phyloP scores from a whole-genome alignment of 768 basidiomycete genomes.

The Asterophora lycoperdoides region DNA sequence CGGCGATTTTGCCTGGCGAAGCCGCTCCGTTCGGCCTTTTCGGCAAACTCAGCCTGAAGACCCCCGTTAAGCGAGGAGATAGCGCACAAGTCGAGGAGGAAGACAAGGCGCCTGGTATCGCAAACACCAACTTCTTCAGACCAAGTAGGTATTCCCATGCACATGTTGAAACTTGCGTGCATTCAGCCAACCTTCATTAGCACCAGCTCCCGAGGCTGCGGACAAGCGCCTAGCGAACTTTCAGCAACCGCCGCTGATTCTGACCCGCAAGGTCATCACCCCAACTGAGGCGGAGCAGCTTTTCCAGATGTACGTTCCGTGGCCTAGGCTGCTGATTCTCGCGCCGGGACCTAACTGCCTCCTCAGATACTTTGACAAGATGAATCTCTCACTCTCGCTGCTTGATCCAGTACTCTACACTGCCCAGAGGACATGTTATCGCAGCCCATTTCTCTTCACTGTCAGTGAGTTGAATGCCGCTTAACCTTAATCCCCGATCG shows the following conservation, averaged over 20 bases:
- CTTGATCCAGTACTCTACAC: constrained; percentile 84
- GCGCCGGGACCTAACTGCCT: constrained; percentile 1
- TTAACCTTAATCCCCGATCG: background rate
- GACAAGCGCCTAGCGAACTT: constrained; percentile 33
- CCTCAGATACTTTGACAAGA: constrained; percentile 66
- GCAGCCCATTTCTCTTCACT: constrained; percentile 90
- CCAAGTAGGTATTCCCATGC: constrained; percentile 31
- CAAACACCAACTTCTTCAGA: constrained; percentile 63
- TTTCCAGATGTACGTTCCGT: constrained; percentile 56
- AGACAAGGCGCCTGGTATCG: constrained; percentile 58
- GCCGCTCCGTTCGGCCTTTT: constrained; percentile 75
- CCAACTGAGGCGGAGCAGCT: constrained; percentile 64
- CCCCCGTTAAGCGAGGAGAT: constrained; percentile 29
- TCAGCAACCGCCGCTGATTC: constrained; percentile 60
- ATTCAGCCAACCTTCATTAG: constrained; percentile 21
- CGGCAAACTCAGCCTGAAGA: constrained; percentile 56
- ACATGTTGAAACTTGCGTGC: background rate
- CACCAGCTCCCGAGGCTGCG: constrained; percentile 37
- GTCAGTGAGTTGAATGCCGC: constrained; percentile 55
- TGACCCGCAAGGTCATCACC: constrained; percentile 59
- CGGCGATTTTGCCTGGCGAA: constrained; percentile 54
- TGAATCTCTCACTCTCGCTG: constrained; percentile 75
- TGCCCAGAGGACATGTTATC: constrained; percentile 70
- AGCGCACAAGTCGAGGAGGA: constrained; percentile 40
- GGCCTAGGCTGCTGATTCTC: background rate